Conservation (phyloP, 495 filamentous ascomycete genomes). For the Glarea lozoyensis region DNA sequence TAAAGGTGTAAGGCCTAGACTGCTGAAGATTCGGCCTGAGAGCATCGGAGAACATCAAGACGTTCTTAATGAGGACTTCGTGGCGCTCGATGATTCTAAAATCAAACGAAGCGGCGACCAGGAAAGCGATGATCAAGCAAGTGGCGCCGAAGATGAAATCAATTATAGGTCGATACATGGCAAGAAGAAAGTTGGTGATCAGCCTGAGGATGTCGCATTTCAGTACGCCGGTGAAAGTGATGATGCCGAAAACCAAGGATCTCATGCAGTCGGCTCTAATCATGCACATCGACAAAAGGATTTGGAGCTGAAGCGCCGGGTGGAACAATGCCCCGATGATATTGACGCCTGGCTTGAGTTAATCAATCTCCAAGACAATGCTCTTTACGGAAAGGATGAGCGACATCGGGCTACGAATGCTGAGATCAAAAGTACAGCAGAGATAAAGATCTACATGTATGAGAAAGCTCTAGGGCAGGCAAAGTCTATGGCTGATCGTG, state of each 20-base stretch:
- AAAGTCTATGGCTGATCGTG: constrained; percentile 27
- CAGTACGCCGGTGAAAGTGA: constrained; percentile 44
- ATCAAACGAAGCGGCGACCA: constrained; percentile 21
- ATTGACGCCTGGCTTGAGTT: constrained; percentile 66
- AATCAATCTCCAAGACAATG: constrained; percentile 61
- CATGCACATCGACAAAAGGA: constrained; percentile 38
- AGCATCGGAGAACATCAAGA: constrained; percentile 17
- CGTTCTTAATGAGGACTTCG: constrained; percentile 31
- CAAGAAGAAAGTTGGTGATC: constrained; percentile 40
- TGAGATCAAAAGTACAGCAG: constrained; percentile 59
- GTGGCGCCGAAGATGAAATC: constrained; percentile 34
- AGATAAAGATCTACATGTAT: constrained; percentile 74
- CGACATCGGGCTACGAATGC: constrained; percentile 40
- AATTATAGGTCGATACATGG: constrained; percentile 66
- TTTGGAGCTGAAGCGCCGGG: constrained; percentile 45
- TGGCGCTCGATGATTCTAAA: constrained; percentile 26
- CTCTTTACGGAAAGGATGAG: constrained; percentile 39
- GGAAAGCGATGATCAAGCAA: constrained; percentile 11
- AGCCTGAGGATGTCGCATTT: constrained; percentile 40
- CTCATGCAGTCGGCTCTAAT: constrained; percentile 24
- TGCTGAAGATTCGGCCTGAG: constrained; percentile 28
- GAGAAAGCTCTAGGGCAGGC: constrained; percentile 62
- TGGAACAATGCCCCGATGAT: constrained; percentile 57
- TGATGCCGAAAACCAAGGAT: constrained; percentile 29
- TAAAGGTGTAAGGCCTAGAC: constrained; percentile 24